Percentiles rank a stretch among this genome's conserved stretches.
Conservation (phyloP, 75 land plant genomes). For the Sequoiadendron giganteum region DNA sequence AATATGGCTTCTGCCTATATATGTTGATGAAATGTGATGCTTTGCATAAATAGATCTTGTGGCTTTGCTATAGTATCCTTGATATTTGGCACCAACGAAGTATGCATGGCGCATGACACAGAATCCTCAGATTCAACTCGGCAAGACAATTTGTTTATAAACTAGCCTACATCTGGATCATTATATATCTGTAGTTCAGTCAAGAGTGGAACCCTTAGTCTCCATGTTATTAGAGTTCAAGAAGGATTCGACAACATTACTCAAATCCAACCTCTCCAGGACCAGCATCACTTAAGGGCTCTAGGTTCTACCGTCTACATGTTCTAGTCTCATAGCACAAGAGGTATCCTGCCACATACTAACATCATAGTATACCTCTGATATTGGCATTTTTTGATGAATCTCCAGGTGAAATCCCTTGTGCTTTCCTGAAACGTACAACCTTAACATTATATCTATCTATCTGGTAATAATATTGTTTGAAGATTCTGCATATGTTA, state of each 20-base stretch:
- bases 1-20: not conserved
- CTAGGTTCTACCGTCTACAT: not conserved
- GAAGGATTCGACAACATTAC: not conserved
- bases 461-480: not conserved
- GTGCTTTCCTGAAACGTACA: not conserved
- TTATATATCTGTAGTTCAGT: not conserved
- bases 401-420: not conserved
- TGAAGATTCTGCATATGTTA: not conserved
- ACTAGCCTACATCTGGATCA: not conserved
- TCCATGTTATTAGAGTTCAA: not conserved
- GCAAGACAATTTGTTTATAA: not conserved
- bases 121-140: not conserved
- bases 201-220: not conserved
- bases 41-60: not conserved
- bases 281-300: not conserved
- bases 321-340: not conserved
- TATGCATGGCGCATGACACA: not conserved
- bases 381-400: not conserved
- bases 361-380: not conserved
- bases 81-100: not conserved
- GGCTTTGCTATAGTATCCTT: not conserved
- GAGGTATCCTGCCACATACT: not conserved
- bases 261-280: not conserved
- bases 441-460: not conserved
- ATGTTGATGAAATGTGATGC: not conserved